Evolutionary conservation across 192 early-diverging fungal genomes (phyloP).

Genomic region (Rhizophagus sp.): DNA sequence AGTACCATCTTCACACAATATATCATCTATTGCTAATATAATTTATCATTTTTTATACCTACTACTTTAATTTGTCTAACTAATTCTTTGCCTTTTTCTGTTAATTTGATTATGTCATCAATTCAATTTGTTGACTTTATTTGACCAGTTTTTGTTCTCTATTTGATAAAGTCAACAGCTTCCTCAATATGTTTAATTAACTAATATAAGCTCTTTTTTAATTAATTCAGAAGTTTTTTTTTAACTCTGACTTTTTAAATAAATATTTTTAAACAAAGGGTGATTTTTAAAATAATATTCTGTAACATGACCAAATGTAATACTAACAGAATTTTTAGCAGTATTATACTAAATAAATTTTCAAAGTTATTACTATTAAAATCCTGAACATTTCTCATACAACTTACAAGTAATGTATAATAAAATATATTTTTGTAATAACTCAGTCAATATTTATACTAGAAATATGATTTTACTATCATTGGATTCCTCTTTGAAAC

Average conservation of each 20-base stretch:
- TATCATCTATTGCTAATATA: slow-evolving; percentile 2
- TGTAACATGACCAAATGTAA: too few relatives aligned
- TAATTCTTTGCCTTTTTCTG: not conserved
- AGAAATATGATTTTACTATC: too few relatives aligned
- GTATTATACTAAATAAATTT: slow-evolving; percentile 1
- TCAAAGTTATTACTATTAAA: not conserved
- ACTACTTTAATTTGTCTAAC: not conserved
- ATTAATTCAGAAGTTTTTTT: not conserved
- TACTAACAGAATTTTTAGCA: not conserved
- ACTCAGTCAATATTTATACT: too few relatives aligned
- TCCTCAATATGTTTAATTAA: not conserved
- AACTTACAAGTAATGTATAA: too few relatives aligned
- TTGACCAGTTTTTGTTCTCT: not conserved
- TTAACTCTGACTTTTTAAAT: not conserved
- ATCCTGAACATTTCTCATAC: too few relatives aligned
- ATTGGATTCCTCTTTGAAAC: too few relatives aligned
- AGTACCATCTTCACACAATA: not conserved
- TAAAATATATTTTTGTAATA: too few relatives aligned
- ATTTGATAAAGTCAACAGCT: not conserved
- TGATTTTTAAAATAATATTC: slow-evolving; percentile 10
- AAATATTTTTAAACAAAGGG: slow-evolving; percentile 1
- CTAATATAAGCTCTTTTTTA: not conserved
- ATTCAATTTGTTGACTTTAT: slow-evolving; percentile 7
- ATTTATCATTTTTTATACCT: slow-evolving; percentile 1
- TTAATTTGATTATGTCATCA: slow-evolving; percentile 8